Percentiles rank a stretch among this genome's conserved stretches.
phyloP scores from a whole-genome alignment of 148 eudicot species.

The Silene conica region DNA sequence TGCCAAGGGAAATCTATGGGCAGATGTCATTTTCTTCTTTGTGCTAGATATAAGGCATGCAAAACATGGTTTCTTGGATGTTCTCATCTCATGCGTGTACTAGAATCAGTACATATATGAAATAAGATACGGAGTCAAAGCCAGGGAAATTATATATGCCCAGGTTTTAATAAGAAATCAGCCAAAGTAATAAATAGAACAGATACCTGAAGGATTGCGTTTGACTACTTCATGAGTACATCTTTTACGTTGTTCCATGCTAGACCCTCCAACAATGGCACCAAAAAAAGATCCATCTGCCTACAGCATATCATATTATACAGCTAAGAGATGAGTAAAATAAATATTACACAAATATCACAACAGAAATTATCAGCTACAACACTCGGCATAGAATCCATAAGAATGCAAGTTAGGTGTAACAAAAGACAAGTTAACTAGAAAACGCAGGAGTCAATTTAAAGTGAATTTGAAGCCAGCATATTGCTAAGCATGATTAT shows the following conservation, averaged over 20 bases:
- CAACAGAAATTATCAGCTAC: neutral
- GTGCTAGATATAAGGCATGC: neutral
- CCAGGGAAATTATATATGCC: too few species aligned
- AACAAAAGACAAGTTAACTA: neutral
- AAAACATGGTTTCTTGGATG: neutral
- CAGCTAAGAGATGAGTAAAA: neutral
- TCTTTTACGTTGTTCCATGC: conserved; percentile 51
- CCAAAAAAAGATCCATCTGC: conserved; percentile 68
- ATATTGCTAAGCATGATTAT: neutral
- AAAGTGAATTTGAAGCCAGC: neutral
- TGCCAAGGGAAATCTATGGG: neutral
- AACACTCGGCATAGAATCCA: neutral
- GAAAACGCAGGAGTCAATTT: neutral
- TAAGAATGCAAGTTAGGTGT: neutral
- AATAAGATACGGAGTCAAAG: neutral
- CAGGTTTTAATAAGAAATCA: neutral
- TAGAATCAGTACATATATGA: neutral
- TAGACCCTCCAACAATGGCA: conserved; percentile 81
- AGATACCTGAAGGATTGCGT: conserved; percentile 65
- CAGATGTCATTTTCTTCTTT: neutral
- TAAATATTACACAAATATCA: conserved; percentile 1
- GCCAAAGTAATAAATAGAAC: conserved; percentile 9
- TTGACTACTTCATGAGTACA: conserved; percentile 74
- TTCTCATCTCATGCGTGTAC: neutral
- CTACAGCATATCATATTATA: conserved; percentile 32